These are phyloP conservation scores for Symbiodinium natans DNA, from an alignment of 73 alveolate species.

Conservation along the genomic window DNA sequence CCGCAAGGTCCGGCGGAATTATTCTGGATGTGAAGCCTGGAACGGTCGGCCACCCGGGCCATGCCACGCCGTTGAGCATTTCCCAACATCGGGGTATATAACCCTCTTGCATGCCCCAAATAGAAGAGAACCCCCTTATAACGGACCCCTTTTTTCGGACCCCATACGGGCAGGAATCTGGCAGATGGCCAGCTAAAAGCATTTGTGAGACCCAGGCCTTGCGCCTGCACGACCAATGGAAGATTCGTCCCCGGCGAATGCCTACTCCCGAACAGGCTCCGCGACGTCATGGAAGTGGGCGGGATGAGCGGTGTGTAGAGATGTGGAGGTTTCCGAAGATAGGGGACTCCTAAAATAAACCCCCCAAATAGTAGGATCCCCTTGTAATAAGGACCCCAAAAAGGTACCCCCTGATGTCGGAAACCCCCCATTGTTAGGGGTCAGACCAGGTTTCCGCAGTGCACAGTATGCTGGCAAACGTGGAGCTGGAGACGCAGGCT, in stretches of 20 bases:
- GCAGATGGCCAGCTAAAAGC: not conserved
- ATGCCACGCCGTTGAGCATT: no score
- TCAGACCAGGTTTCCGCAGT: conserved; percentile 48
- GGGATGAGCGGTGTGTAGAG: not conserved
- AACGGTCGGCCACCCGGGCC: not conserved
- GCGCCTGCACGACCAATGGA: conserved; percentile 87
- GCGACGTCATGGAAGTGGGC: not conserved
- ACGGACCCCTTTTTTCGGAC: no score
- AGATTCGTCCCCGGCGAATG: conserved; percentile 71
- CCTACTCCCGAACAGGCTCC: conserved; percentile 77
- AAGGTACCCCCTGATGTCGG: not conserved
- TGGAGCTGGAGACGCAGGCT: conserved; percentile 57
- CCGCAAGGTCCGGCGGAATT: conserved; percentile 91
- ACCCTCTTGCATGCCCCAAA: no score
- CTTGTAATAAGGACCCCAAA: no score
- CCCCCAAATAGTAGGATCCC: no score
- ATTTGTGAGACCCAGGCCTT: conserved; percentile 39
- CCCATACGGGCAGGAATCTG: no score
- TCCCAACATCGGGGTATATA: no score
- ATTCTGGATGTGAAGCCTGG: conserved; percentile 82
- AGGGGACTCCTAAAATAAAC: no score
- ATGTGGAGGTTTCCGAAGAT: no score
- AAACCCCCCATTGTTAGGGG: no score
- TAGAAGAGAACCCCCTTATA: no score
- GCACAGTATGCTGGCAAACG: conserved; percentile 63